Base-by-base conservation (phyloP, 2,329 filamentous ascomycete genomes). In the Claviceps maximensis region DNA sequence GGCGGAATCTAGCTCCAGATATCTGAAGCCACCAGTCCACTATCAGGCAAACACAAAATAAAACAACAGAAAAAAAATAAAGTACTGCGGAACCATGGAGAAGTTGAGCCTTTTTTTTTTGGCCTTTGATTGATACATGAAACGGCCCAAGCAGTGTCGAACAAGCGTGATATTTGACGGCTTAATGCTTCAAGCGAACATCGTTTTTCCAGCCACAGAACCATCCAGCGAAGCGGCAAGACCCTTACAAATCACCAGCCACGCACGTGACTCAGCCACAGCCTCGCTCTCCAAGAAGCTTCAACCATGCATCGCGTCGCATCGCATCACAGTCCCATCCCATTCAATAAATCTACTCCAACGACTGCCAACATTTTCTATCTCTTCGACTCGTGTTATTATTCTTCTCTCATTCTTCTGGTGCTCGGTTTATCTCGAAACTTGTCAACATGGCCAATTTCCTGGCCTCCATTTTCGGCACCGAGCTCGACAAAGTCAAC, bases 401-500 rank as follows among this genome's bases (percentile, higher is more conserved):
- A n/a, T 19, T 36, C 52, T 8, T 9, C n/a, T n/a, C 6, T 29
- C 12, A n/a, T 36, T 46, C 38, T 45, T 7, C 48, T 47, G 41
- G 56, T n/a, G 19, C 41, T 50, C 52, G 47, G 29, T 3, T n/a
- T 31, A 36, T 2, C 13, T 25, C 23, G 21, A 33, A 3, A 15
- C 52, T 19, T 45, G 27, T 56, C 62, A 71, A 50, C 55, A 95
- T 95, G 90, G 90, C 90, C 66, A 96, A 96, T 78, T 97, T 96
- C 70, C 87, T 98, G 70, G 93, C 93, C 65, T 95, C 89, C 68
- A 98, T 98, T 75, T 98, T 98, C 78, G 93, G 93, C 66, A 98
- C 93, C 31, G 93, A 98, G 79, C 93, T 97, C 72, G 93, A 98
- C 83, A 98, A 91, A 69, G 90, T 96, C 76, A 96, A 97, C 80